Base-by-base conservation (phyloP, 2,329 filamentous ascomycete species). In the Talaromyces sp. region DNA sequence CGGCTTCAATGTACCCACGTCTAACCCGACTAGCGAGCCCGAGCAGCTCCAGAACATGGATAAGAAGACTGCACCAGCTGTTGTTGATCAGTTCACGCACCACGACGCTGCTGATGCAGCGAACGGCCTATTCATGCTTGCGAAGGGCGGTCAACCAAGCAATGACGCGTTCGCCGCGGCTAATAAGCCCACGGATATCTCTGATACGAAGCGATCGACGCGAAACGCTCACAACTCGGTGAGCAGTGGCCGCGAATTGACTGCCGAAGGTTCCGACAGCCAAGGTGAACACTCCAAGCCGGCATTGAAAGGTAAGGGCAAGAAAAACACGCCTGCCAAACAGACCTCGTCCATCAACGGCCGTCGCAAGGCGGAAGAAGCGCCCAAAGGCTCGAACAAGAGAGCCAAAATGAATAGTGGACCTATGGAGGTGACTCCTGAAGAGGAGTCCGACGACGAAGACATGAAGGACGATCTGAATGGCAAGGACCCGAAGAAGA, bases 71-170 rank as follows among this genome's bases (percentile, higher is more conserved):
- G 74, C 69, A 25, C 76, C 80, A 71, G 79, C 84, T 11, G 74
- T 82, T 1, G 78, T 85, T 0, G 90, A 91, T 62, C 86, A 89
- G 4, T 96, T 93, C 73, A 90, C 93, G 66, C 91, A 93, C 49
- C 92, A 96, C 78, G 94, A 97, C 73, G 88, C 88, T 62, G 96
- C 94, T 72, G 94, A 97, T 80, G 95, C 94, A 50, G 95, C 94
- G 61, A 98, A 97, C 75, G 93, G 95, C 35, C 84, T 99, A 0
- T 96, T 92, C 72, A 90, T 97, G 86, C 84, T 99, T 66, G 93
- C 95, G 63, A 85, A 85, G 64, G 85, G 85, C 64, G 83, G 82
- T 31, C 84, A 89, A 68, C 79, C 83, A 41, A 84, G 83, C 75
- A 79, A 82, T 75, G 79, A 88, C 81, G 83, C 86, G 80, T 80